Evolutionary conservation across 352 stramenopile genomes (phyloP).

Genomic region (Globisporangium echinulatum): DNA sequence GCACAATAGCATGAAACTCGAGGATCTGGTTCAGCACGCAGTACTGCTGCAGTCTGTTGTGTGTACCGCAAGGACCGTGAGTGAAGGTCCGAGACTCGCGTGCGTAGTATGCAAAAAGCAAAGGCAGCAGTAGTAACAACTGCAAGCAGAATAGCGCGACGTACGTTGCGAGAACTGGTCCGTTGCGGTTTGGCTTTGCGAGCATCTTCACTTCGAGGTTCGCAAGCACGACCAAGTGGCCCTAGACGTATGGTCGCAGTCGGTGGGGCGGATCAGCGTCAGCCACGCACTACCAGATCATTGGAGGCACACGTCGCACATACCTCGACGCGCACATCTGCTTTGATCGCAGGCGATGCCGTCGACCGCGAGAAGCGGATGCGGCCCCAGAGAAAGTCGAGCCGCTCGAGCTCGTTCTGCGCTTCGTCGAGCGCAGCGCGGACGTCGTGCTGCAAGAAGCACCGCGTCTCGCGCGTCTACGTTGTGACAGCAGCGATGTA

Average conservation of each 20-base stretch:
- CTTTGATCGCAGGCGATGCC: conserved; percentile 44
- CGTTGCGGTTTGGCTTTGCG: conserved; percentile 42
- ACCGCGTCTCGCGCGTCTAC: conserved; percentile 54
- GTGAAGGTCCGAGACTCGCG: background rate
- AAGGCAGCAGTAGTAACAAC: no score
- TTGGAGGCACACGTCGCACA: background rate
- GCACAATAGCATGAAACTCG: conserved; percentile 69
- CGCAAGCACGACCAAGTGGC: conserved; percentile 66
- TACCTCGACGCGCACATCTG: conserved; percentile 67
- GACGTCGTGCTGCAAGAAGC: conserved; percentile 57
- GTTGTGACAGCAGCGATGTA: background rate
- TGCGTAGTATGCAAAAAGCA: no score
- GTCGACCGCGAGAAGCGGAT: conserved; percentile 58
- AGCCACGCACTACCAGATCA: background rate
- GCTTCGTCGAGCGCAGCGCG: conserved; percentile 39
- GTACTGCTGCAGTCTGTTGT: conserved; percentile 63
- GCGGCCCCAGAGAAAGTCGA: conserved; percentile 79
- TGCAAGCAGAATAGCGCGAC: conserved; percentile 1
- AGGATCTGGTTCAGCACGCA: conserved; percentile 82
- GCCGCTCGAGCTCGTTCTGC: conserved; percentile 60
- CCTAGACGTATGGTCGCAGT: conserved; percentile 15
- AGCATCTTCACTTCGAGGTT: conserved; percentile 66
- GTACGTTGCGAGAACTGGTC: conserved; percentile 42
- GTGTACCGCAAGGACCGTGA: background rate
- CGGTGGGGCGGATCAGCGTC: background rate